These are phyloP conservation scores for Elsinoe perseae DNA, from an alignment of 2,329 filamentous ascomycete species.

Conservation along the genomic window DNA sequence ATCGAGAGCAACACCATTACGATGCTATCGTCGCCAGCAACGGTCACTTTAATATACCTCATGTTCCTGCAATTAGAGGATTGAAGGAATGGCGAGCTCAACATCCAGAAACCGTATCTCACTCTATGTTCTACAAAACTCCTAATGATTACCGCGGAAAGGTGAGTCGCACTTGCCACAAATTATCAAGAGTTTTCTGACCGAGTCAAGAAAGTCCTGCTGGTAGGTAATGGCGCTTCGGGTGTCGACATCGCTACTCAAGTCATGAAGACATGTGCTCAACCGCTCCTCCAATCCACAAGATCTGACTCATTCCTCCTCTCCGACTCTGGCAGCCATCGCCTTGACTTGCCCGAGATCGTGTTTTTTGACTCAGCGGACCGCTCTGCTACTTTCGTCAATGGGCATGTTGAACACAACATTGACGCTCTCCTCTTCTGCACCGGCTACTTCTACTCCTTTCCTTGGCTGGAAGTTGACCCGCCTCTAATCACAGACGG, in stretches of 20 bases:
- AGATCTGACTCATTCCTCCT: conserved; percentile 44
- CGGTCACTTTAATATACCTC: conserved; percentile 42
- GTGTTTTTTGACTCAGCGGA: conserved; percentile 46
- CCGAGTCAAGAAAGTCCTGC: conserved; percentile 57
- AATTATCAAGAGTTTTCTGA: too few species aligned
- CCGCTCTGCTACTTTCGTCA: conserved; percentile 57
- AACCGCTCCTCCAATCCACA: conserved; percentile 58
- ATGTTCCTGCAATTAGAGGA: conserved; percentile 36
- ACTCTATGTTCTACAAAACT: conserved; percentile 69
- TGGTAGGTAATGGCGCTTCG: conserved; percentile 78
- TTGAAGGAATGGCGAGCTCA: conserved; percentile 35
- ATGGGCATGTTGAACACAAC: conserved; percentile 56
- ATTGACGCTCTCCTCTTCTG: conserved; percentile 78
- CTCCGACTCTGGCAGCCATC: conserved; percentile 39
- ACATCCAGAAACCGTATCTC: conserved; percentile 35
- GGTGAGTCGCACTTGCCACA: too few species aligned
- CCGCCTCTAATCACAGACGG: conserved; percentile 60
- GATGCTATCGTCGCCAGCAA: conserved; percentile 43
- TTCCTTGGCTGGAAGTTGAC: conserved; percentile 57
- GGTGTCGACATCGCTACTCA: conserved; percentile 77
- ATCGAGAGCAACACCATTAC: conserved; percentile 43
- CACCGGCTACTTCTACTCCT: conserved; percentile 81
- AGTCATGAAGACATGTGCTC: conserved; percentile 53
- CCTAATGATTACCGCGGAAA: conserved; percentile 54
- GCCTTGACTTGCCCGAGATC: conserved; percentile 51